Evolutionary conservation across 176 grass and related monocot species (phyloP).

Genomic region (Triticum timopheevii): DNA sequence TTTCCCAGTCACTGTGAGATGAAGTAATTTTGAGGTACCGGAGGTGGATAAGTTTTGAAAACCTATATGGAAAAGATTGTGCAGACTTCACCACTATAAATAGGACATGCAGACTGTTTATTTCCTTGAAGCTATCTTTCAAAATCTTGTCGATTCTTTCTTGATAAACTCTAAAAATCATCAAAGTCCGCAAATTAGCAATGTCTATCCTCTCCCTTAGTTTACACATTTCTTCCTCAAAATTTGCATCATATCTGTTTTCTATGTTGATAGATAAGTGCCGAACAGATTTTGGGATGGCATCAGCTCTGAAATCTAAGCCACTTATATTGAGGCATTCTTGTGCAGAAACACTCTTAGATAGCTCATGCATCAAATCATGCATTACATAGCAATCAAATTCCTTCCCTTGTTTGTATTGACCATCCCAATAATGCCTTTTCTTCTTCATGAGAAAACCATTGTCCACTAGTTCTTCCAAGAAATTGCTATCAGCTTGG

Average conservation of each 20-base stretch:
- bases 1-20: rapidly evolving
- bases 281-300: background rate
- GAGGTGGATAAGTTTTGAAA: background rate
- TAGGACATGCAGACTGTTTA: background rate
- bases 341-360: background rate
- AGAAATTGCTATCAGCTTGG: background rate
- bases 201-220: too few relatives aligned
- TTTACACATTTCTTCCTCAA: too few relatives aligned
- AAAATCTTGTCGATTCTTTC: too few relatives aligned
- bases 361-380: background rate
- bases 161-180: too few relatives aligned
- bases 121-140: too few relatives aligned
- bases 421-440: rapidly evolving
- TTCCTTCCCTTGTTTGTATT: background rate
- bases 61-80: background rate
- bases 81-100: background rate
- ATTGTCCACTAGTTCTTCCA: background rate
- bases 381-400: background rate
- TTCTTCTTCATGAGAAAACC: background rate
- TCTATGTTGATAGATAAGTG: too few relatives aligned
- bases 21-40: background rate
- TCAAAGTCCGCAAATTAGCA: too few relatives aligned
- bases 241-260: too few relatives aligned
- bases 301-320: background rate
- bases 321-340: background rate